phyloP scores from a whole-genome alignment of 495 filamentous ascomycete species.

The Tuber borchii region DNA sequence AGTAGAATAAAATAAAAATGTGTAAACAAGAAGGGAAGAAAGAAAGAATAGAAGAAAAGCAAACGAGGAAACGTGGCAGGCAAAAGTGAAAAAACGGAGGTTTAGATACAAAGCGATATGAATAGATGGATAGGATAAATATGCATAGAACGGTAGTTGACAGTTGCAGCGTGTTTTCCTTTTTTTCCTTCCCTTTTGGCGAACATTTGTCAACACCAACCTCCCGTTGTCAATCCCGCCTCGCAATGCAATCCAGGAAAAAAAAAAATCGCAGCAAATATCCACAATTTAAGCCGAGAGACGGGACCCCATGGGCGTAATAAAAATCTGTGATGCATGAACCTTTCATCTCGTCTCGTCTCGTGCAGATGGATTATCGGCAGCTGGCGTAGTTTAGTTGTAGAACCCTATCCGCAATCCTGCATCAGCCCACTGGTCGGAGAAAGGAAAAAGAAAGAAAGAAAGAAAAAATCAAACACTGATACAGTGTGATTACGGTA shows the following conservation, averaged over 20 bases:
- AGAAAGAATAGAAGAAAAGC: neutral
- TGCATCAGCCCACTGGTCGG: neutral
- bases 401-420: slow-evolving; percentile 20
- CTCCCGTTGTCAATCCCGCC: neutral
- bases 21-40: neutral
- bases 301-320: neutral
- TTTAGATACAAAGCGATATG: neutral
- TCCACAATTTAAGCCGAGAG: neutral
- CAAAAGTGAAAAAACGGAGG: neutral
- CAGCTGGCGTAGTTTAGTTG: neutral
- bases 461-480: neutral
- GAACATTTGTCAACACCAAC: neutral
- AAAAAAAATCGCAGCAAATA: neutral
- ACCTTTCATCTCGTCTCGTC: neutral
- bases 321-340: neutral
- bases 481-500: neutral
- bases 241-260: neutral
- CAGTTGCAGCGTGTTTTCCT: neutral
- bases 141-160: neutral
- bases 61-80: neutral
- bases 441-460: neutral
- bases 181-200: neutral
- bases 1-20: neutral
- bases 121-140: neutral
- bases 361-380: neutral